phyloP scores from a whole-genome alignment of 306 rosid genomes.

The Chamaecrista fasciculata region DNA sequence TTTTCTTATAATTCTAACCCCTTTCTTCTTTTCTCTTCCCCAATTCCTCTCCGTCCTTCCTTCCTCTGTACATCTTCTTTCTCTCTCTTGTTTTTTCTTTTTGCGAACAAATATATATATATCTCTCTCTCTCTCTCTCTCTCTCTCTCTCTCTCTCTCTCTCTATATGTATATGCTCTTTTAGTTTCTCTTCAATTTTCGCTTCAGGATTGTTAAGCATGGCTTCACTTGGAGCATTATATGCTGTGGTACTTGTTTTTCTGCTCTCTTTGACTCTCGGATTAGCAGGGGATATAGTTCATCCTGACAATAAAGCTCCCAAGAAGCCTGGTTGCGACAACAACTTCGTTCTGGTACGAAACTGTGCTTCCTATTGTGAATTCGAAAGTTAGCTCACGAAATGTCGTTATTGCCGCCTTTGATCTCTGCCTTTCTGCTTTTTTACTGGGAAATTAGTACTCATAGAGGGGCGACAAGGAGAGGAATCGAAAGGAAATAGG shows the following conservation, averaged over 20 bases:
- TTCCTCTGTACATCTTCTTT: constrained; percentile 18
- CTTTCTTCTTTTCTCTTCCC: background rate
- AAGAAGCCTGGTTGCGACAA: constrained; percentile 85
- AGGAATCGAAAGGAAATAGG: background rate
- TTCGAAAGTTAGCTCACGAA: constrained; percentile 3
- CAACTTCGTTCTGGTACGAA: constrained; percentile 87
- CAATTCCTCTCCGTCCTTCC: constrained; percentile 36
- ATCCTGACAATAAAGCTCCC: constrained; percentile 69
- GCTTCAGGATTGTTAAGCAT: constrained; percentile 29
- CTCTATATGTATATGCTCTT: constrained; percentile 14
- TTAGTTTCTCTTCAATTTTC: constrained; percentile 12
- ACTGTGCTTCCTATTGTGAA: background rate
- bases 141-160: background rate
- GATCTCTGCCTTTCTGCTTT: constrained; percentile 24
- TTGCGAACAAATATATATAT: constrained; percentile 15
- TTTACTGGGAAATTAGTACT: constrained; percentile 20
- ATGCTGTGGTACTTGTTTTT: constrained; percentile 35
- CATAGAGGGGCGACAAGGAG: constrained; percentile 7
- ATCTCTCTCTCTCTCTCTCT: background rate
- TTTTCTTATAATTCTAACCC: too few species aligned
- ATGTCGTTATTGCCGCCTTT: background rate
- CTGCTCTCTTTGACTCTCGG: constrained; percentile 37
- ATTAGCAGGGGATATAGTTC: constrained; percentile 90
- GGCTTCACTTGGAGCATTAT: constrained; percentile 43
- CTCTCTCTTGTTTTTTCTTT: constrained; percentile 8